Evolutionary conservation across 306 rosid species (phyloP), one percentile per base, ranked within the genome.

Genomic region (Corylus heterophylla): DNA sequence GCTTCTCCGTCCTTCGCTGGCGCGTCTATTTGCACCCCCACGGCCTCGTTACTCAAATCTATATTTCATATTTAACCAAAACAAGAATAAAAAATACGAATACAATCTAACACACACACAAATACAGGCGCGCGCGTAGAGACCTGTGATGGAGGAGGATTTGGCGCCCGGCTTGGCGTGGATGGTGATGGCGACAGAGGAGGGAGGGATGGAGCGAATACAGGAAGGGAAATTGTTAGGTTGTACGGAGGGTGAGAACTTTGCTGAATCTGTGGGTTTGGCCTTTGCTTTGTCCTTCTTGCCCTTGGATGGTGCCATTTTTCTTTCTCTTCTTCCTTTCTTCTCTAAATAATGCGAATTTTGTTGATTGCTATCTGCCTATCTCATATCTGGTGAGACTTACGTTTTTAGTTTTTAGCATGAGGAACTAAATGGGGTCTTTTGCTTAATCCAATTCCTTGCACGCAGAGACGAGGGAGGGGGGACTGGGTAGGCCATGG

Each of bases 111-210:
- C n/a, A 70, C 12, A 54, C 11, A 55, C 42, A 48, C 47, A 44
- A 1, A 27, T 11, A 58, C 18, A 54, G 4, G 45, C n/a, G 71
- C 44, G 66, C 67, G 74, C 51, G 51, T 70, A 74, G 17, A 18
- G 12, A 90, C 97, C 96, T n/a, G 98, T 91, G 79, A 94, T 76
- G 76, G 97, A 89, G 59, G 98, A 86, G 51, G 90, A 74, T 79
- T 92, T 95, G 67, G 97, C 90, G 52, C 95, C 98, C 3, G 98
- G 98, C 84, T 92, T 95, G 66, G 98, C 98, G 85, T 91, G 98
- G 86, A 94, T 85, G 77, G 97, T 87, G 75, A 94, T 83, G 67
- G 98, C 95, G 69, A 94, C 94, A 49, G 97, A 94, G 44, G 92
- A 89, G 22, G 97, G 90, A 89, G 95, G 74, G 75, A 92, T 59